Evolutionary conservation across 2,329 filamentous ascomycete genomes (phyloP), one percentile per base, ranked within the genome.

Genomic region (Phaeophleospora eucalypticola): DNA sequence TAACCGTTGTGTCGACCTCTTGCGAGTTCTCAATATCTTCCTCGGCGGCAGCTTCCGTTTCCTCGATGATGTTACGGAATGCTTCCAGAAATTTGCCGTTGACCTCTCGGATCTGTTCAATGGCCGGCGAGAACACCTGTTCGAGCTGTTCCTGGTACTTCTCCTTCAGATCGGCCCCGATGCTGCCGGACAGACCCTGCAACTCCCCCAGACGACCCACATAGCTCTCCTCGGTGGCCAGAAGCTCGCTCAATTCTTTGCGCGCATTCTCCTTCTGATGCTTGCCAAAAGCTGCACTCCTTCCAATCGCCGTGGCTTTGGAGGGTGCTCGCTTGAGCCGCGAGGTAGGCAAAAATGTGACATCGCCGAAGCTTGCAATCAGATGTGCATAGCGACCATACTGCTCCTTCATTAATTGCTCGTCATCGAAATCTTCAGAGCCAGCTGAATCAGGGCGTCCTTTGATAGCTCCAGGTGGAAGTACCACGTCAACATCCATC

Each of bases 211-310:
- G 36, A 7, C 62, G 56, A 59, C 80, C 78, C 35, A 98, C 89
- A 68, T 97, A 98, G 66, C 88, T 84, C 64, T 93, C 89, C 66
- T 98, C 93, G 0, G 93, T 98, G 60, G 95, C 87, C 27, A 96
- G 81, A 49, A 97, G 72, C 66, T 98, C 93, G 49, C 81, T 83
- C 76, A 98, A 83, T 66, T 95, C 91, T 68, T 90, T 85, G 34
- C 90, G 82, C 56, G 96, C 72, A 43, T 86, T 86, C 57, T 89
- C 79, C 63, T 95, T 94, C 62, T 96, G 88, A 46, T 86, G 82
- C 57, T 82, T 83, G 29, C 84, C 78, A 60, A 96, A 94, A 0
- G 84, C 80, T 58, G 84, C 86, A 58, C 81, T 87, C 56, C 86
- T 79, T 65, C 87, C 93, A 39, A 93, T 71, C 32, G 87, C 83